Base-by-base conservation (phyloP, 345 rosid species). In the Aurinia saxatilis region DNA sequence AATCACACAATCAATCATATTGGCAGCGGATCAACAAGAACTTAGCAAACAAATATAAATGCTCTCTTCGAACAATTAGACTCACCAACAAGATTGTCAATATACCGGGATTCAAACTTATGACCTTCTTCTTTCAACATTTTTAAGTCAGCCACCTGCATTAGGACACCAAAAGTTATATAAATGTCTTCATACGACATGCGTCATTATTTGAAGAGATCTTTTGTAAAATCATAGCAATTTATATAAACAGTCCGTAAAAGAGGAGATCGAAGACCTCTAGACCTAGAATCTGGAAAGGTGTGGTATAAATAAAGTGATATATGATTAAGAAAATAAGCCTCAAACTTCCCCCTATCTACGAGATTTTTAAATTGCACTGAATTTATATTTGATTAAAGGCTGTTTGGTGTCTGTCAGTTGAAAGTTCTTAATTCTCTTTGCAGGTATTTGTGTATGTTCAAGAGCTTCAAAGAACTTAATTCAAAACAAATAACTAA, bases 31-130 rank as follows among this genome's bases (percentile, higher is more conserved):
- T 40, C 19, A 5, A 65, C 63, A 10, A 63, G 47, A 29, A 29
- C n/a, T 45, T 15, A 29, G 5, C 59, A 70, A 27, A 11, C 23
- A 44, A 1, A 21, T 4, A n/a, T 29, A 18, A 37, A 61, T 19
- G 10, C 17, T 48, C 6, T 15, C 11, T 29, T 56, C 1, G 5
- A 35, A 27, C 27, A 19, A 48, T 56, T 65, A 42, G 67, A 58
- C 63, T 81, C 79, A 90, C 99, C 99, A 80, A 93, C 90, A 71
- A 93, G 99, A 58, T 90, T 84, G 62, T 93, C 99, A 27, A 81
- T 39, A 72, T 85, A 87, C 63, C 57, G 85, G 67, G 99, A 93
- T 76, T 93, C 97, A 60, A 93, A 93, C 69, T 93, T 93, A 60
- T 77, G 95, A 25, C 82, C 87, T 71, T 87, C 99, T 60, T 83